Conservation (phyloP, 495 filamentous ascomycete genomes). For the Podospora fimiseda region DNA sequence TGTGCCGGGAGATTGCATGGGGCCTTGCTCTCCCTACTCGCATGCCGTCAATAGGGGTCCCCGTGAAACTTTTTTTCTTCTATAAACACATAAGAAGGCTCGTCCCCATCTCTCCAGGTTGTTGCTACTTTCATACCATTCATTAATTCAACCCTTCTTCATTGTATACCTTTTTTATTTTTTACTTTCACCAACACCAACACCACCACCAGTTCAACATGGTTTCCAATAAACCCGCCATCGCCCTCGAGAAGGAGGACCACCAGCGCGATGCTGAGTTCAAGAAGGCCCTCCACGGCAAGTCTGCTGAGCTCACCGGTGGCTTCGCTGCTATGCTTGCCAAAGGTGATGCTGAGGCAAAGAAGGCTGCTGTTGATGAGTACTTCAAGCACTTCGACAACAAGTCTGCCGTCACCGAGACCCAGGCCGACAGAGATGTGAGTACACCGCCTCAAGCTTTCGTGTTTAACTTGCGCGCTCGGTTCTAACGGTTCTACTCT, state of each 20-base stretch:
- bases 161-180: background rate
- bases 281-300: constrained; percentile 86
- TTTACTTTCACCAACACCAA: constrained; percentile 8
- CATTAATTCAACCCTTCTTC: background rate
- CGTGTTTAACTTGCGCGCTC: background rate
- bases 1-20: constrained; percentile 6
- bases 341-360: constrained; percentile 68
- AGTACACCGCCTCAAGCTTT: constrained; percentile 13
- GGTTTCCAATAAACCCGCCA: constrained; percentile 58
- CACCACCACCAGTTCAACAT: constrained; percentile 22
- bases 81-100: background rate
- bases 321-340: constrained; percentile 77
- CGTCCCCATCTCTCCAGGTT: background rate
- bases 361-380: constrained; percentile 87
- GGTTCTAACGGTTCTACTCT: constrained; percentile 11
- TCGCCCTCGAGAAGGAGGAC: constrained; percentile 73
- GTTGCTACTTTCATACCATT: background rate
- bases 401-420: constrained; percentile 77
- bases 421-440: constrained; percentile 71
- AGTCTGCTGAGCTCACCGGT: constrained; percentile 61
- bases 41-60: constrained; percentile 8
- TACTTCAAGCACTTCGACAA: constrained; percentile 99
- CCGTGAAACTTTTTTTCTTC: constrained; percentile 14
- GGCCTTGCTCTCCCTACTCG: background rate
- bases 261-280: constrained; percentile 87